These are phyloP conservation scores for Starmera quercuum DNA, from an alignment of 805 yeast species.

Conservation along the genomic window DNA sequence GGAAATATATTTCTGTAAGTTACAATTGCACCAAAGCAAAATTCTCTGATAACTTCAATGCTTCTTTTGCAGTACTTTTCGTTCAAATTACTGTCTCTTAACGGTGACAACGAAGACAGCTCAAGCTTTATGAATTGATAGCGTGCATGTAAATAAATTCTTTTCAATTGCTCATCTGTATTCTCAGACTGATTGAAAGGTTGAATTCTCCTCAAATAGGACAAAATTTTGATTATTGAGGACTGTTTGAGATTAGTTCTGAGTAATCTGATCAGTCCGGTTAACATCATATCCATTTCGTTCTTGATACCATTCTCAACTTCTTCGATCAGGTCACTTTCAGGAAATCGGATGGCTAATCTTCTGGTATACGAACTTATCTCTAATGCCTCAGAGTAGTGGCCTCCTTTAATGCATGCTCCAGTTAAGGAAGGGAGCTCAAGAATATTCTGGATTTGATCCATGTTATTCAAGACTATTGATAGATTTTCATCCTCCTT, in stretches of 20 bases:
- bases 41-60: slow-evolving; percentile 81
- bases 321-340: slow-evolving; percentile 40
- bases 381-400: slow-evolving; percentile 85
- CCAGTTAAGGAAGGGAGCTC: slow-evolving; percentile 79
- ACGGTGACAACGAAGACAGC: slow-evolving; percentile 47
- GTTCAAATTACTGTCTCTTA: slow-evolving; percentile 40
- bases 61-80: slow-evolving; percentile 68
- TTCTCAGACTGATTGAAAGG: slow-evolving; percentile 30
- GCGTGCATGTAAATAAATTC: slow-evolving; percentile 61
- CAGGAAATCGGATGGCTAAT: slow-evolving; percentile 62
- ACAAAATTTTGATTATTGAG: slow-evolving; percentile 69
- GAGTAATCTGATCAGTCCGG: slow-evolving; percentile 59
- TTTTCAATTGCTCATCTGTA: slow-evolving; percentile 31
- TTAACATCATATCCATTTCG: slow-evolving; percentile 61
- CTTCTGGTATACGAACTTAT: slow-evolving; percentile 68
- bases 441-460: slow-evolving; percentile 65
- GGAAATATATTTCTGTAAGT: slow-evolving; percentile 60
- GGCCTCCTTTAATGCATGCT: slow-evolving; percentile 80
- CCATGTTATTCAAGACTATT: slow-evolving; percentile 50
- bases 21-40: slow-evolving; percentile 64
- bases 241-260: slow-evolving; percentile 73
- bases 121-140: slow-evolving; percentile 60
- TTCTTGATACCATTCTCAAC: slow-evolving; percentile 43
- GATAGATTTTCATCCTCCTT: slow-evolving; percentile 21
- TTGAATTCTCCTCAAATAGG: slow-evolving; percentile 65